These are phyloP conservation scores for Chlorencoelia australis DNA, from an alignment of 2,329 filamentous ascomycete genomes.

Conservation along the genomic window DNA sequence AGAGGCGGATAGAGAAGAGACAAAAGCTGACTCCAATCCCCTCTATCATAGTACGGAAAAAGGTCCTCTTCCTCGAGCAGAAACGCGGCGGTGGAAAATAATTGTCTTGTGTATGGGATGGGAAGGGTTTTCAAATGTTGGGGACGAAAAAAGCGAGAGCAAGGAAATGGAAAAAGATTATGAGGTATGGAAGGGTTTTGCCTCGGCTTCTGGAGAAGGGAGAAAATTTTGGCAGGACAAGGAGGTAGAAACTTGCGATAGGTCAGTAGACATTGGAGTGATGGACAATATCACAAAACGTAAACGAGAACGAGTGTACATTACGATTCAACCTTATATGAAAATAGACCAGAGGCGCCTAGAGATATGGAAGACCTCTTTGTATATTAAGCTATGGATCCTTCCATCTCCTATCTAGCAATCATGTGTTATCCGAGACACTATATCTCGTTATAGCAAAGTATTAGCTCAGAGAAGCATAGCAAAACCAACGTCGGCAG, in stretches of 20 bases:
- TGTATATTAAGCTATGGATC: no score
- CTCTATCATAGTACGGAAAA: slow-evolving; percentile 63
- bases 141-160: background rate
- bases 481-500: no score
- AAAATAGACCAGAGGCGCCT: no score
- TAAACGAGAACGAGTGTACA: no score
- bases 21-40: slow-evolving; percentile 3
- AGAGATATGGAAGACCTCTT: no score
- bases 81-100: slow-evolving; percentile 62
- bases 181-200: background rate
- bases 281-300: no score
- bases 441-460: no score
- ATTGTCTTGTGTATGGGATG: background rate
- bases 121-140: background rate
- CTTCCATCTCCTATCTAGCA: no score
- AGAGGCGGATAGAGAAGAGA: background rate
- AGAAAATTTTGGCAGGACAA: background rate
- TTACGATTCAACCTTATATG: background rate
- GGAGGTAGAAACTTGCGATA: slow-evolving; percentile 4
- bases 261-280: no score
- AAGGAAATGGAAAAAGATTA: background rate
- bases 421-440: no score
- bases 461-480: no score
- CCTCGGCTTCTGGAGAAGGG: background rate
- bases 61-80: slow-evolving; percentile 90